Percentiles rank a stretch among this genome's conserved stretches.
These are phyloP conservation scores for Elongisporangium prolatum DNA, from an alignment of 352 stramenopile species.

Conservation along the genomic window DNA sequence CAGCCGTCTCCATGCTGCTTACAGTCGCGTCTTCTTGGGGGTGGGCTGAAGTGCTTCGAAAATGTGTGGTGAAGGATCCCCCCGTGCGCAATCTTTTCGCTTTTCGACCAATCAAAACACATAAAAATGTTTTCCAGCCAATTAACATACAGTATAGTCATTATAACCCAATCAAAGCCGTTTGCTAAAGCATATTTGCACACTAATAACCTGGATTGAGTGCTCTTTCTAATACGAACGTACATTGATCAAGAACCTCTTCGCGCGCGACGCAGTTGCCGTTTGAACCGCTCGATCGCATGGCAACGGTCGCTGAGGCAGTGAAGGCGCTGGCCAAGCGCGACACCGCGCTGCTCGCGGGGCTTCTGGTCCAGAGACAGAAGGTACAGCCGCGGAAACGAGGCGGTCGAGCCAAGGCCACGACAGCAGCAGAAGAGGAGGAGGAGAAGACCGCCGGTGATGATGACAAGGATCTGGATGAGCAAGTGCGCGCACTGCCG, in stretches of 20 bases:
- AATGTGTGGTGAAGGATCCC: conserved; percentile 42
- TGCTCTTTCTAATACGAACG: too few species aligned
- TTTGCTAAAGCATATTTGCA: too few species aligned
- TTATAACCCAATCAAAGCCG: conserved; percentile 3
- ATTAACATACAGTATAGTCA: background rate
- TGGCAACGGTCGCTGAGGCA: conserved; percentile 26
- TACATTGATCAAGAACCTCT: background rate
- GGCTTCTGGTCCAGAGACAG: conserved; percentile 24
- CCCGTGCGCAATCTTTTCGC: conserved; percentile 18
- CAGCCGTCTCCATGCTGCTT: conserved; percentile 51
- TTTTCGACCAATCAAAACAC: conserved; percentile 8
- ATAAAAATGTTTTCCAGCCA: conserved; percentile 1
- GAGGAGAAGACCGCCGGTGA: conserved; percentile 6
- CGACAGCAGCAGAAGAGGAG: conserved; percentile 7
- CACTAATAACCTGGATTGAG: too few species aligned
- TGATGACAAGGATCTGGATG: conserved; percentile 20
- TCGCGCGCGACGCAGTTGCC: background rate
- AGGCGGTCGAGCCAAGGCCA: conserved; percentile 8
- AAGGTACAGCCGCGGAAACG: conserved; percentile 22
- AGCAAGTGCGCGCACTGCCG: conserved; percentile 53
- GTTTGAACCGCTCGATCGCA: conserved; percentile 17
- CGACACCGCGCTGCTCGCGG: conserved; percentile 25
- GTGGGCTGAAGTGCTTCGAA: conserved; percentile 19
- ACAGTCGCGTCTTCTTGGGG: conserved; percentile 11
- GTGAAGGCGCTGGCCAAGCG: conserved; percentile 32